Evolutionary conservation across 2,329 filamentous ascomycete species (phyloP).

Genomic region (Penicillium sp.): DNA sequence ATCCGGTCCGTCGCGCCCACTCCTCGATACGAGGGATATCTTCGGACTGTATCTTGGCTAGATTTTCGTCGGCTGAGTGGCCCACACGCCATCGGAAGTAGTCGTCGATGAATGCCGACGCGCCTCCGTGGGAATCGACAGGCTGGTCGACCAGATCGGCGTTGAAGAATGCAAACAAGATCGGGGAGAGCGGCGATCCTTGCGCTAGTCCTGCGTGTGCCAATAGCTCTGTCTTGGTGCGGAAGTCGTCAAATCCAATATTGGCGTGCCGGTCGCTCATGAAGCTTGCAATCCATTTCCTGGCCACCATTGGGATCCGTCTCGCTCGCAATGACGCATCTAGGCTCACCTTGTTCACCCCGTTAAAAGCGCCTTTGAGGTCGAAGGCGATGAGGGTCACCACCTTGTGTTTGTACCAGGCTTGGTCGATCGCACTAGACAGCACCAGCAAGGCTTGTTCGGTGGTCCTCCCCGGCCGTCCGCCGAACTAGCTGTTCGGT

Average conservation of each 20-base stretch:
- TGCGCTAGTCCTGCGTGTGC: constrained; percentile 17
- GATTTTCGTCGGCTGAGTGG: constrained; percentile 20
- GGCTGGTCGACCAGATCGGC: constrained; percentile 33
- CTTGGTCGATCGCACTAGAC: constrained; percentile 8
- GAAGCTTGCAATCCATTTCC: constrained; percentile 19
- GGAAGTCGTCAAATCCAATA: constrained; percentile 18
- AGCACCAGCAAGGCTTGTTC: constrained; percentile 13
- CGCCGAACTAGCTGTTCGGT: constrained; percentile 14
- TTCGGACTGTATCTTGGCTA: constrained; percentile 20
- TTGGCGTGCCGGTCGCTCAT: constrained; percentile 11
- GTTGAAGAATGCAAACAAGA: constrained; percentile 39
- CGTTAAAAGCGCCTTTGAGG: constrained; percentile 10
- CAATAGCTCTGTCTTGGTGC: constrained; percentile 2
- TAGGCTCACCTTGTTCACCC: constrained; percentile 9
- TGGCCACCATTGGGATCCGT: constrained; percentile 2
- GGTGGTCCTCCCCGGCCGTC: constrained; percentile 12
- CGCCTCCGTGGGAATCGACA: constrained; percentile 19
- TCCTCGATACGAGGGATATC: constrained; percentile 25
- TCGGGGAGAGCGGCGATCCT: constrained; percentile 32
- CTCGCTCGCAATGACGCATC: constrained; percentile 4
- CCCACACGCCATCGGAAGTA: constrained; percentile 24
- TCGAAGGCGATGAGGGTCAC: constrained; percentile 7
- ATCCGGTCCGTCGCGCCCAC: constrained; percentile 26
- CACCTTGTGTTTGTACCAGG: constrained; percentile 4
- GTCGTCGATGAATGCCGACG: constrained; percentile 29